Evolutionary conservation across 331 rosid species (phyloP).

Genomic region (Malus hybrid): DNA sequence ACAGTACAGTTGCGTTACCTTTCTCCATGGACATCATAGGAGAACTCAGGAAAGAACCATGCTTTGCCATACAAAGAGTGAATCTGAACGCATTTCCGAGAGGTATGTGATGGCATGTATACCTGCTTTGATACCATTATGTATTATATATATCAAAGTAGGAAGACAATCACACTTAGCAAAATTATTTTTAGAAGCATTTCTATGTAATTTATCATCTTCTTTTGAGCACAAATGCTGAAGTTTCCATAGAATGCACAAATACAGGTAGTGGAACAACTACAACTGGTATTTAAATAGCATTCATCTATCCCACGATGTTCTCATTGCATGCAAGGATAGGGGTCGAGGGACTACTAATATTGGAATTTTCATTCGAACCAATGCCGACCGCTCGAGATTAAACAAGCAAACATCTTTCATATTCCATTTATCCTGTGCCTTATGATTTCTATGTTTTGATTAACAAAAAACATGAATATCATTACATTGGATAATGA

Average conservation of each 20-base stretch:
- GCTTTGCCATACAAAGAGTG: conserved; percentile 36
- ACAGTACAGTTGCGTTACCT: conserved; percentile 35
- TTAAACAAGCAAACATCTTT: neutral
- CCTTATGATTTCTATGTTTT: neutral
- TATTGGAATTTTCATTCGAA: neutral
- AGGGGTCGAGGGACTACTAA: neutral
- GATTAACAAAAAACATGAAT: neutral
- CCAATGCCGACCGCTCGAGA: neutral
- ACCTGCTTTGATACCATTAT: conserved; percentile 41
- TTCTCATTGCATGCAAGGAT: neutral
- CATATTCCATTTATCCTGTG: neutral
- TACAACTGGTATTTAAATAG: neutral
- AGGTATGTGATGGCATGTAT: conserved; percentile 31
- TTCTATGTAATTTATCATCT: neutral
- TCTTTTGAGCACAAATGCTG: neutral
- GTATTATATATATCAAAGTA: neutral
- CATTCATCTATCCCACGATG: neutral
- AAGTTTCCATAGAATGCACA: neutral
- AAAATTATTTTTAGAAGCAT: neutral
- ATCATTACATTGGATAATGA: neutral
- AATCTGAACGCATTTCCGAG: conserved; percentile 36
- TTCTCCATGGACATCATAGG: conserved; percentile 35
- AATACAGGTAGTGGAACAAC: neutral
- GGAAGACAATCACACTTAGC: neutral
- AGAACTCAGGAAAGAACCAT: conserved; percentile 39